phyloP scores from a whole-genome alignment of 371 early-diverging fungal species.

The Syncephalastrum sp. region DNA sequence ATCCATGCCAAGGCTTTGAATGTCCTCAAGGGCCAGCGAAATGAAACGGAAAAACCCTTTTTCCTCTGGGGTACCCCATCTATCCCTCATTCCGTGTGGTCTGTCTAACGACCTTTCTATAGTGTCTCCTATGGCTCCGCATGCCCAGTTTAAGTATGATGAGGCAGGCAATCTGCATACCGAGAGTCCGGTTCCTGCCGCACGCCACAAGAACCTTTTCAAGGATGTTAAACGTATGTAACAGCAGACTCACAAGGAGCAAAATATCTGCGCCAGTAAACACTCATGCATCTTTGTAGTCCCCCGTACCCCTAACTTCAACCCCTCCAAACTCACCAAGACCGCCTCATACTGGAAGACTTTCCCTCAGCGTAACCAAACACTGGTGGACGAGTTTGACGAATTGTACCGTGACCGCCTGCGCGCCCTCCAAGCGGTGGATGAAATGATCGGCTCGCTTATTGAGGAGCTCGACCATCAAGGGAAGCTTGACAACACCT shows the following conservation, averaged over 20 bases:
- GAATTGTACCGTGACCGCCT: constrained; percentile 55
- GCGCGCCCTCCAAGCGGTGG: constrained; percentile 63
- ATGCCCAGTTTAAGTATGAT: constrained; percentile 36
- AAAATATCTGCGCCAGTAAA: background rate
- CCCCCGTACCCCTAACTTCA: constrained; percentile 62
- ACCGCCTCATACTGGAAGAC: constrained; percentile 53
- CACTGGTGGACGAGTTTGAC: constrained; percentile 47
- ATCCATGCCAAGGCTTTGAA: constrained; percentile 57
- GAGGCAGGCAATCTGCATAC: constrained; percentile 19
- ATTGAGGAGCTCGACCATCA: constrained; percentile 53
- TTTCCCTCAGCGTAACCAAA: constrained; percentile 38
- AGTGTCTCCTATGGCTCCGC: constrained; percentile 33
- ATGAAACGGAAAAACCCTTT: constrained; percentile 50
- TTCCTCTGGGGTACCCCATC: constrained; percentile 42
- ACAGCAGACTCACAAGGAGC: background rate
- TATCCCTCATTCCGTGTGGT: background rate
- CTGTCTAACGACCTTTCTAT: background rate
- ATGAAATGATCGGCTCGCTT: constrained; percentile 60
- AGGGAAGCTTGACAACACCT: constrained; percentile 63
- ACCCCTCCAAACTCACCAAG: constrained; percentile 54
- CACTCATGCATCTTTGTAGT: constrained; percentile 33
- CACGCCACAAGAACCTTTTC: constrained; percentile 53
- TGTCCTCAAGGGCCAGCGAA: constrained; percentile 43
- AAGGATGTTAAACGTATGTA: constrained; percentile 43
- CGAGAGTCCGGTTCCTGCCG: constrained; percentile 50